Base-by-base conservation (phyloP, 2,329 filamentous ascomycete species). In the Aspergillus ibericus region DNA sequence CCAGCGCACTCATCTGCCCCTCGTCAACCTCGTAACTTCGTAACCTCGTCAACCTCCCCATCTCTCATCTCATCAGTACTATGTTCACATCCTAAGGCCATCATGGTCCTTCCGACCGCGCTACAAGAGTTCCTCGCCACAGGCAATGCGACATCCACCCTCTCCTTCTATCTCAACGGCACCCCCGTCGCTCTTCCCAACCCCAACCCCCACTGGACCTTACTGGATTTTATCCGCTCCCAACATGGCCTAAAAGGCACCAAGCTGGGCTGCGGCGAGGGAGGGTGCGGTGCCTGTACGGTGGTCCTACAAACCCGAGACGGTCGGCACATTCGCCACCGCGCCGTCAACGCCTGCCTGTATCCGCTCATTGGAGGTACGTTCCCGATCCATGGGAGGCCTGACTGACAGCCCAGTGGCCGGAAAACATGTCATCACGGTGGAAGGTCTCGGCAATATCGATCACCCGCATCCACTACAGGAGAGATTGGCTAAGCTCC, bases 361-460 rank as follows among this genome's bases (percentile, higher is more conserved):
- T 92, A 92, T 22, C 92, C 92, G n/a, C 82, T 96, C 18, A 88
- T 91, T 63, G 93, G 90, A 69, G 66, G 66, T 68, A 55, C 29
- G 51, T 56, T 10, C 27, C 13, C 32, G 20, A 40, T 27, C 34
- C 49, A 18, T 52, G 49, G 49, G 20, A 38, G 10, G 35, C 20
- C 13, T 10, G 25, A 9, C 42, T 47, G 42, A 47, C 42, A 47
- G 42, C 16, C 6, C 20, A 63, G 84, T 96, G 32, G 91, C 96
- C 71, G 92, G 92, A 49, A 96, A 96, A 72, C 92, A 96, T 82
- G 90, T 96, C 68, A 92, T 96, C 73, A 96, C 92, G 7, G 86
- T 96, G 47, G 92, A 96, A 76, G 92, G 92, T 12, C 93, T 96
- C 65, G 92, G 92, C 12, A 91, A 87, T 68, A 86, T 89, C 18